phyloP scores from a whole-genome alignment of 2,329 filamentous ascomycete genomes.

The Thelonectria discophora region DNA sequence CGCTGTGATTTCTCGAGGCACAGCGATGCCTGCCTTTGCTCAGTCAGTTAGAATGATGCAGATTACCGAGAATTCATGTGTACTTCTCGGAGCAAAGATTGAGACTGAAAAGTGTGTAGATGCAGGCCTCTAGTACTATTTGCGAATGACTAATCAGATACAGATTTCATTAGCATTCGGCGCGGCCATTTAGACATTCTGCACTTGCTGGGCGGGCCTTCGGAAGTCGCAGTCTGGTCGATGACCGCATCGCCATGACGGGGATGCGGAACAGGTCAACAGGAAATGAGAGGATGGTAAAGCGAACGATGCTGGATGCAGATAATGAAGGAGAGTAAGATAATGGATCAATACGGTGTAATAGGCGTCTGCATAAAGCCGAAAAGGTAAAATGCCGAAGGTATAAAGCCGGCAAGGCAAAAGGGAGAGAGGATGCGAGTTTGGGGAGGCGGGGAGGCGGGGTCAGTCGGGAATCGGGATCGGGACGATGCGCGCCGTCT shows the following conservation, averaged over 20 bases:
- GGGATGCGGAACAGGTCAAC: not conserved
- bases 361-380: no score
- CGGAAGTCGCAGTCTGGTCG: not conserved
- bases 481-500: not conserved
- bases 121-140: conserved; percentile 28
- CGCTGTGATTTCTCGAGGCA: conserved; percentile 38
- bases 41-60: not conserved
- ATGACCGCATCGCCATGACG: not conserved
- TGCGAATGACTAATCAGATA: not conserved
- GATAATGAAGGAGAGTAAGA: no score
- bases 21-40: conserved; percentile 40
- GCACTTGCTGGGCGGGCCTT: not conserved
- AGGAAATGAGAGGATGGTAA: not conserved
- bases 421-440: not conserved
- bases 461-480: not conserved
- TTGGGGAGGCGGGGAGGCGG: not conserved
- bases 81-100: conserved; percentile 41
- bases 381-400: no score
- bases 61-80: not conserved
- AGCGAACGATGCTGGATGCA: no score
- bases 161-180: not conserved
- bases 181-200: not conserved
- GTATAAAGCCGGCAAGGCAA: not conserved
- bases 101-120: conserved; percentile 44
- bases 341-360: no score